Evolutionary conservation across 257 asterid genomes (phyloP).

Genomic region (Craterostigma plantagineum): DNA sequence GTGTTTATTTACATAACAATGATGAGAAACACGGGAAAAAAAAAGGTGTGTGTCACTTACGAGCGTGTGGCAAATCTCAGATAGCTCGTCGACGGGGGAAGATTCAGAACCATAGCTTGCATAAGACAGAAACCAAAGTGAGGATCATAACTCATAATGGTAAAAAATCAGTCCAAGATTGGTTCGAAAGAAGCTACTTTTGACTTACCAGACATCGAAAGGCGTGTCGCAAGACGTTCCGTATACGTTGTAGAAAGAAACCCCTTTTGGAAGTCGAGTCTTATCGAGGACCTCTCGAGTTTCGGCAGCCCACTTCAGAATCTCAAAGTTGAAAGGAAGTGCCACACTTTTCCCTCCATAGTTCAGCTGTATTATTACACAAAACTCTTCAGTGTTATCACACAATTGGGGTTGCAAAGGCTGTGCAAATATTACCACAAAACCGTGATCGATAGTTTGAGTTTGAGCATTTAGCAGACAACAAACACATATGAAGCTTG

Average conservation of each 20-base stretch:
- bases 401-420: too few species aligned
- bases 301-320: slow-evolving; percentile 58
- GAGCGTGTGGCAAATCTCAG: slow-evolving; percentile 57
- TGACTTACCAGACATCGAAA: slow-evolving; percentile 62
- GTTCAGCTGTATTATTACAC: slow-evolving; percentile 28
- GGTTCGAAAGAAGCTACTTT: too few species aligned
- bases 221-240: slow-evolving; percentile 81
- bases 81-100: slow-evolving; percentile 48
- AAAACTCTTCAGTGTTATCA: background rate
- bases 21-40: background rate
- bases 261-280: slow-evolving; percentile 45
- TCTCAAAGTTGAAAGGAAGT: slow-evolving; percentile 58
- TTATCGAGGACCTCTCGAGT: slow-evolving; percentile 49
- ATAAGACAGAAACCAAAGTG: too few species aligned
- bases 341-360: slow-evolving; percentile 41
- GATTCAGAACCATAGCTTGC: slow-evolving; percentile 83
- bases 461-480: too few species aligned
- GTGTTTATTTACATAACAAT: background rate
- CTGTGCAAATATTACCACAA: too few species aligned
- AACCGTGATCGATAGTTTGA: too few species aligned
- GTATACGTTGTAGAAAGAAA: slow-evolving; percentile 64
- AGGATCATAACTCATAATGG: too few species aligned
- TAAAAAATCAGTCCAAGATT: too few species aligned
- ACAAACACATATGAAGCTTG: background rate
- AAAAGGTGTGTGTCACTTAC: slow-evolving; percentile 24